Evolutionary conservation across 2,329 filamentous ascomycete genomes (phyloP).

Genomic region (Penicillium griseofulvum): DNA sequence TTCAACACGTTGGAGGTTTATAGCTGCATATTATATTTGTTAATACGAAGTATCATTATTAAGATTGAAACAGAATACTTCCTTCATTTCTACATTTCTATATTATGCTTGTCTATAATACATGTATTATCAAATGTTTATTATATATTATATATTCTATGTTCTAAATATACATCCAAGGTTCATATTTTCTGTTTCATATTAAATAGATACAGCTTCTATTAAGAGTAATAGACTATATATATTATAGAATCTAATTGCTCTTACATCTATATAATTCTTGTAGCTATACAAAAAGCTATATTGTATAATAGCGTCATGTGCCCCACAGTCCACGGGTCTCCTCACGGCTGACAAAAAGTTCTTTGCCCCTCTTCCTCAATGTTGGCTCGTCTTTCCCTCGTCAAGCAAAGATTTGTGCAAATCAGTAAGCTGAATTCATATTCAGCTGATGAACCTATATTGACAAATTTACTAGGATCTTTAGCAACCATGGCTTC

Average conservation of each 20-base stretch:
- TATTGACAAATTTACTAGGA: slow-evolving; percentile 25
- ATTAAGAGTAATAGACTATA: too few relatives aligned
- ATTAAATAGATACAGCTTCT: neutral
- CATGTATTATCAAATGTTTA: neutral
- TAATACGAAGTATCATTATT: neutral
- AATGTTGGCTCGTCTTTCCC: slow-evolving; percentile 27
- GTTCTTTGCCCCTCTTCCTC: slow-evolving; percentile 1
- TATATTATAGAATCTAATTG: neutral
- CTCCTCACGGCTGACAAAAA: slow-evolving; percentile 19
- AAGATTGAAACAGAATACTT: neutral
- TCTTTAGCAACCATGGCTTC: slow-evolving; percentile 53
- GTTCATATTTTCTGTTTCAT: neutral
- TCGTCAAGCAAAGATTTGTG: slow-evolving; percentile 16
- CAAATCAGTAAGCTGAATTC: slow-evolving; percentile 21
- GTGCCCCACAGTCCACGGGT: slow-evolving; percentile 15
- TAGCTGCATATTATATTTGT: neutral
- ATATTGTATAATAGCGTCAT: slow-evolving; percentile 3
- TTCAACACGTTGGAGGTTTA: neutral
- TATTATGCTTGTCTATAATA: neutral
- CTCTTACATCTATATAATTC: neutral
- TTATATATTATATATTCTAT: neutral
- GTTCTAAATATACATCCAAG: too few relatives aligned
- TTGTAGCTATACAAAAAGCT: neutral
- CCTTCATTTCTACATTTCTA: too few relatives aligned
- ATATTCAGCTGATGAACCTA: neutral